Conservation (phyloP, 805 yeast species). For the Clavispora santaluciae region DNA sequence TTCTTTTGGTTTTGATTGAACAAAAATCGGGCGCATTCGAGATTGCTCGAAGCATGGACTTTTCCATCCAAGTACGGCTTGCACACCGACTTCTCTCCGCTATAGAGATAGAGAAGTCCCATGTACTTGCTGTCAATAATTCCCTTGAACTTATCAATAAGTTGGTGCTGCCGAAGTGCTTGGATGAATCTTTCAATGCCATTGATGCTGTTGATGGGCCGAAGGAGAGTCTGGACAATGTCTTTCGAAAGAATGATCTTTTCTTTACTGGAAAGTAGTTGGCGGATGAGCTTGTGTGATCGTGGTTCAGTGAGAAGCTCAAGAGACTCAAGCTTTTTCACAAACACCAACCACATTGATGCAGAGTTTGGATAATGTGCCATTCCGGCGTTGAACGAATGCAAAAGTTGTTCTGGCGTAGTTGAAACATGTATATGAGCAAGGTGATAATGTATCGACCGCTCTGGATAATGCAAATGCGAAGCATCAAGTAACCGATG, state of each 20-base stretch:
- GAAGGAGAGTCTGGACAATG: slow-evolving; percentile 24
- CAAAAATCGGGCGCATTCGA: slow-evolving; percentile 24
- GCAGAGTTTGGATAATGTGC: slow-evolving; percentile 21
- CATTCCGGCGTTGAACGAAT: slow-evolving; percentile 29
- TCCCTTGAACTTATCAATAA: slow-evolving; percentile 14
- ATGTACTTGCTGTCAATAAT: slow-evolving; percentile 28
- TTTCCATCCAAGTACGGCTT: slow-evolving; percentile 12
- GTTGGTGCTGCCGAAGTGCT: slow-evolving; percentile 7
- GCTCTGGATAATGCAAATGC: slow-evolving; percentile 21
- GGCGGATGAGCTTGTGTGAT: slow-evolving; percentile 21
- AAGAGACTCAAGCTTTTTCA: slow-evolving; percentile 27
- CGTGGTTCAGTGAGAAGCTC: slow-evolving; percentile 28
- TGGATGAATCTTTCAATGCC: slow-evolving; percentile 19
- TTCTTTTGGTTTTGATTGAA: slow-evolving; percentile 21
- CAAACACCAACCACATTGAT: slow-evolving; percentile 31
- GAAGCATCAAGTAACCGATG: slow-evolving; percentile 23
- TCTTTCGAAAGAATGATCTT: slow-evolving; percentile 29
- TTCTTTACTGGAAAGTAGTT: slow-evolving; percentile 19
- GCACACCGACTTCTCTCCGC: slow-evolving; percentile 10
- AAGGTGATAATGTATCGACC: slow-evolving; percentile 19
- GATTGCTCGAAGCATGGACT: slow-evolving; percentile 7
- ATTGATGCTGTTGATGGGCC: slow-evolving; percentile 23
- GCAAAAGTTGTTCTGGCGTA: slow-evolving; percentile 32
- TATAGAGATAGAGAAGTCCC: slow-evolving; percentile 11
- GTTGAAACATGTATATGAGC: slow-evolving; percentile 24